A percentile compares a stretch with the other conserved stretches of the same genome.
These are phyloP conservation scores for Fraxinus americana DNA, from an alignment of 257 asterid genomes.

Conservation along the genomic window DNA sequence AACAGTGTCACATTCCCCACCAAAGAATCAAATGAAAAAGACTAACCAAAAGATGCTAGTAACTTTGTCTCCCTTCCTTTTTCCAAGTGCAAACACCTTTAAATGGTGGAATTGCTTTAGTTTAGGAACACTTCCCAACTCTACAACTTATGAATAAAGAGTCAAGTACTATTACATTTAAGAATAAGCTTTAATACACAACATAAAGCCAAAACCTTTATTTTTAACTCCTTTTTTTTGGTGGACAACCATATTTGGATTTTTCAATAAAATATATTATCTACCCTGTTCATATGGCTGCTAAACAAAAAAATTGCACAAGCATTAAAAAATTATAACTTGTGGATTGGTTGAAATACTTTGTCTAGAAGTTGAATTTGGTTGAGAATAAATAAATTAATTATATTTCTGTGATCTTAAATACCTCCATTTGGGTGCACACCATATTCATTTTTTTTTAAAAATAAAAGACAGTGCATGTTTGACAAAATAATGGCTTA, in stretches of 20 bases:
- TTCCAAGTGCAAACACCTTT: conserved; percentile 43
- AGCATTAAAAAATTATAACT: conserved; percentile 15
- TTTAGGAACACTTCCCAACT: conserved; percentile 37
- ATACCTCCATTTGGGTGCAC: background rate
- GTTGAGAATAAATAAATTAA: background rate
- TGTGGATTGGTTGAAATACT: background rate
- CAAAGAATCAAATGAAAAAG: conserved; percentile 59
- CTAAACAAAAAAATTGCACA: conserved; percentile 5
- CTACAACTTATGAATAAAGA: conserved; percentile 22
- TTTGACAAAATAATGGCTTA: background rate
- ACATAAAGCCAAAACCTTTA: conserved; percentile 15
- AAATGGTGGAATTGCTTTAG: conserved; percentile 60
- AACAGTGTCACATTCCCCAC: conserved; percentile 50
- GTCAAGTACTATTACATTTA: background rate
- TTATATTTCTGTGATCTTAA: background rate
- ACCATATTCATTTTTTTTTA: background rate
- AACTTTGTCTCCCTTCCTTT: conserved; percentile 9
- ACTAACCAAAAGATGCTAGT: conserved; percentile 40
- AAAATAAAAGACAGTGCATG: background rate
- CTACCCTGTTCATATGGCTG: background rate
- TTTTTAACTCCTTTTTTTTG: conserved; percentile 11
- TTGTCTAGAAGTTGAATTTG: background rate
- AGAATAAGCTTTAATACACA: background rate
- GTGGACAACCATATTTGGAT: conserved; percentile 16
- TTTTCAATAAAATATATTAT: conserved; percentile 17